Evolutionary conservation across 2,329 filamentous ascomycete genomes (phyloP), one percentile per base, ranked within the genome.

Genomic region (Cercospora janseana): DNA sequence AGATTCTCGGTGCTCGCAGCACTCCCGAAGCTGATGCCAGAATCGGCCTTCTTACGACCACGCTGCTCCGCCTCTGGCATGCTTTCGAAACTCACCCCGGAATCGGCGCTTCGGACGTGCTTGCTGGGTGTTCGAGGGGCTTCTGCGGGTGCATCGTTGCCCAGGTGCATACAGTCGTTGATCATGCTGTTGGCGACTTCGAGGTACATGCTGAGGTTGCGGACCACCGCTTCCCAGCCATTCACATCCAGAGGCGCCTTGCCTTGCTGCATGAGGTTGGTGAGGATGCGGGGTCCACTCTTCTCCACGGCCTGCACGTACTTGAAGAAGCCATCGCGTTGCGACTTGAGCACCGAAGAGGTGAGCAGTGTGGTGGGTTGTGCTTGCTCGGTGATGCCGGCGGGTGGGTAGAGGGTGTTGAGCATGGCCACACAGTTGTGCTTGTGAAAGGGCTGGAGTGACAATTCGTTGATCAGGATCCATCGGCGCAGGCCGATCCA

Each of bases 401-500:
- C 52, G 2, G 82, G 81, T 6, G 82, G 82, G 56, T 84, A 81
- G 23, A 86, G 71, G 7, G 82, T 85, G 68, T 86, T 86, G 43
- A 86, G 76, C 76, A 86, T 82, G 46, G 80, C 82, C 56, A 84
- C 74, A 62, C 82, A 83, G 63, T 84, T 85, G 60, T 78, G 74
- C 65, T 82, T 83, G 70, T 81, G 80, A 67, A 82, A 83, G 0
- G 81, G 80, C 24, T 75, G 70, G 23, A 83, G 70, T 20, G 80
- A 77, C 59, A 86, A 75, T 60, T 85, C 82, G 59, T 85, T 84
- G 66, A 85, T 78, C 62, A 86, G 69, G 51, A 81, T 79, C 82
- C 82, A 86, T 61, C 81, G 76, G 57, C 82, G 77, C 42, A 86
- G 68, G 27, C 78, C 78, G 49, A 85, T 66, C 65, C 81, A 85